Conservation (phyloP, 1,284 basidiomycete genomes). For the Moesziomyces sp. region DNA sequence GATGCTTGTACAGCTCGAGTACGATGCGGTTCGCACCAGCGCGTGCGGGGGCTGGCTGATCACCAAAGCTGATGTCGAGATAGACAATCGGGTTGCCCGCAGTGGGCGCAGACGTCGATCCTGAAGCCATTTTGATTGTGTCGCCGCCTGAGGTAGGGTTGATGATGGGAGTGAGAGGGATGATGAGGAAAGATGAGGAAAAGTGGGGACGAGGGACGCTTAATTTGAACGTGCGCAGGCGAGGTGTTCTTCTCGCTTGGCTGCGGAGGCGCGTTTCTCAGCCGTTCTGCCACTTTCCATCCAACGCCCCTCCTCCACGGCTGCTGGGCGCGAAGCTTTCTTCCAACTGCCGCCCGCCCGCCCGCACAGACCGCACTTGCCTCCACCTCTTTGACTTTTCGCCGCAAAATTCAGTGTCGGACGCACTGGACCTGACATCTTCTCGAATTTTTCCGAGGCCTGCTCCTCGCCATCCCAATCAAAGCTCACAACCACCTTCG, state of each 20-base stretch:
- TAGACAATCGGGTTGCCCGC: conserved; percentile 48
- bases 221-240: not conserved
- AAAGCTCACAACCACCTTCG: no score
- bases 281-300: conserved; percentile 32
- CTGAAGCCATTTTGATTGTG: conserved; percentile 1
- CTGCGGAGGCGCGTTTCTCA: not conserved
- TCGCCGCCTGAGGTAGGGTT: not conserved
- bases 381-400: conserved; percentile 1
- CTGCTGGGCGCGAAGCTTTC: not conserved
- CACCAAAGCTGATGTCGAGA: conserved; percentile 57
- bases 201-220: no score
- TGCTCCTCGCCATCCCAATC: no score
- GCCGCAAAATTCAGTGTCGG: no score
- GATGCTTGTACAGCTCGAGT: conserved; percentile 82
- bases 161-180: not conserved
- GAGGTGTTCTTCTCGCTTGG: not conserved
- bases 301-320: not conserved
- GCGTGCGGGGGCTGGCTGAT: conserved; percentile 66
- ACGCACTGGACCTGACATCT: no score
- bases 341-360: not conserved
- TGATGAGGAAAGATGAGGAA: not conserved
- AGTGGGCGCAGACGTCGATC: conserved; percentile 6
- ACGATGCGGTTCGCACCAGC: conserved; percentile 71
- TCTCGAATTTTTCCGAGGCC: no score
- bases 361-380: conserved; percentile 11